Conservation (phyloP, 2,329 filamentous ascomycete species). For the Pseudopithomyces chartarum region DNA sequence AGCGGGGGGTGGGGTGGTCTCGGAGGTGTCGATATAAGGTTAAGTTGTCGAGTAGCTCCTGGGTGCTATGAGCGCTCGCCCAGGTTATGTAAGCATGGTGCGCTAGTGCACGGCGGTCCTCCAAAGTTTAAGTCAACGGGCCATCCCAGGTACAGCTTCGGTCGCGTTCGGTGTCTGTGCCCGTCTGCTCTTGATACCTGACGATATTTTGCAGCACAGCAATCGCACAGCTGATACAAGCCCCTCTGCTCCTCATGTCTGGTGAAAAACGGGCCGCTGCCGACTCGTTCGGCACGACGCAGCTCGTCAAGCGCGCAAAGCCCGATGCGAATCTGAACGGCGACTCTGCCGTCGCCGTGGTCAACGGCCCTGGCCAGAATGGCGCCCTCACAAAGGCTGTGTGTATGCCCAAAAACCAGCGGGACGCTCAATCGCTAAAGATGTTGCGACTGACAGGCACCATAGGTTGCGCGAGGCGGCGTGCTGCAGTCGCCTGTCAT, state of each 20-base stretch:
- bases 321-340: slow-evolving; percentile 61
- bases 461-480: slow-evolving; percentile 77
- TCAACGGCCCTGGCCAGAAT: slow-evolving; percentile 61
- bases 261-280: slow-evolving; percentile 91
- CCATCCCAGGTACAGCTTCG: slow-evolving; percentile 8
- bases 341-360: slow-evolving; percentile 61
- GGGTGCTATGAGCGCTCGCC: too few species aligned
- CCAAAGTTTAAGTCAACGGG: slow-evolving; percentile 22
- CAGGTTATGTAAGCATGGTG: background rate
- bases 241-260: too few species aligned
- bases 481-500: slow-evolving; percentile 88
- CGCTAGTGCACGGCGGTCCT: slow-evolving; percentile 13
- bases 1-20: background rate
- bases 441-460: slow-evolving; percentile 36
- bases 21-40: slow-evolving; percentile 20
- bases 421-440: slow-evolving; percentile 36
- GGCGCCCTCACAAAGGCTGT: slow-evolving; percentile 70
- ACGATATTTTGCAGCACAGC: background rate
- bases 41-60: slow-evolving; percentile 7
- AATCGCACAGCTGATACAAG: background rate
- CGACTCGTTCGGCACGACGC: slow-evolving; percentile 76
- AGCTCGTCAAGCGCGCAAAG: slow-evolving; percentile 90
- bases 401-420: slow-evolving; percentile 56
- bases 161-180: background rate
- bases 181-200: background rate